Conservation (phyloP, 441 rosid genomes). For the Kokia cookei region DNA sequence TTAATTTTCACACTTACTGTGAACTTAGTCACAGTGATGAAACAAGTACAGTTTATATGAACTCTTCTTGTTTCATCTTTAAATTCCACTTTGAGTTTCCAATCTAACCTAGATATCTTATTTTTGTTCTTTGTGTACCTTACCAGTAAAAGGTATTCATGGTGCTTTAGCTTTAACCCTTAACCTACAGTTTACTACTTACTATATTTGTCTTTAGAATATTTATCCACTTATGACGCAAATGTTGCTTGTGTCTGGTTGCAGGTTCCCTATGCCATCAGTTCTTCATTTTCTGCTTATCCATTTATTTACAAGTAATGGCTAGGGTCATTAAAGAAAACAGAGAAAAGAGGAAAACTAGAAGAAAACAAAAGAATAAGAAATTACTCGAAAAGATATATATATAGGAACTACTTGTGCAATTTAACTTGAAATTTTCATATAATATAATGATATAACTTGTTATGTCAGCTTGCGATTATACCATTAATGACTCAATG, state of each 20-base stretch:
- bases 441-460: too few species aligned
- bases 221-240: conserved; percentile 17
- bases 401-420: too few species aligned
- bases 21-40: too few species aligned
- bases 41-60: too few species aligned
- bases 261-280: conserved; percentile 55
- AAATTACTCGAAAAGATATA: too few species aligned
- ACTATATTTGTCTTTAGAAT: conserved; percentile 1
- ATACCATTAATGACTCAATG: too few species aligned
- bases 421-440: too few species aligned
- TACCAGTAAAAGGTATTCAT: background rate
- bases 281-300: conserved; percentile 57
- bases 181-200: background rate
- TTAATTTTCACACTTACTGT: background rate
- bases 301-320: background rate
- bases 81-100: background rate
- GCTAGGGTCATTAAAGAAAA: too few species aligned
- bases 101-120: background rate
- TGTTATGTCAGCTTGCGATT: too few species aligned
- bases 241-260: conserved; percentile 20
- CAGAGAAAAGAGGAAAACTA: too few species aligned
- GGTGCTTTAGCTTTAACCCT: background rate
- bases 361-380: too few species aligned
- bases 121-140: background rate
- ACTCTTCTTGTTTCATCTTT: background rate